Evolutionary conservation across 139 green algal genomes (phyloP).

Genomic region (Tetradesmus obliquus): DNA sequence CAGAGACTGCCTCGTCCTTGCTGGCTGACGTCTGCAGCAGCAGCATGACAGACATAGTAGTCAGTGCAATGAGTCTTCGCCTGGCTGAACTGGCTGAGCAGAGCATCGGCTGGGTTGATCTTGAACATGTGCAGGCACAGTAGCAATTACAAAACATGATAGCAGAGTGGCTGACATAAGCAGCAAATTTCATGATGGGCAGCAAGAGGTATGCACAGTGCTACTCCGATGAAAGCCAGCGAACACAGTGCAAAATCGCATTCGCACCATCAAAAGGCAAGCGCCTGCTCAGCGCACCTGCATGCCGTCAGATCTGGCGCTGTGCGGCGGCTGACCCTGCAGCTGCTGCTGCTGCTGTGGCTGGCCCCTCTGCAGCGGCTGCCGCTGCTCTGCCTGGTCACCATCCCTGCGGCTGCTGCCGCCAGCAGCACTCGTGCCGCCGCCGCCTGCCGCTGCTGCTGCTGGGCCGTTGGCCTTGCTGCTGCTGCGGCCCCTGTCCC

Average conservation of each 20-base stretch:
- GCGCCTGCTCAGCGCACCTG: slow-evolving; percentile 8
- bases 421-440: background rate
- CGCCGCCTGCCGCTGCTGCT: slow-evolving; percentile 5
- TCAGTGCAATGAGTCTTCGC: too few relatives aligned
- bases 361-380: slow-evolving; percentile 9
- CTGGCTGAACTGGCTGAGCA: background rate
- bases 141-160: too few relatives aligned
- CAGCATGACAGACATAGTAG: background rate
- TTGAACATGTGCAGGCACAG: background rate
- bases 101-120: too few relatives aligned
- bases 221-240: too few relatives aligned
- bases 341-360: background rate
- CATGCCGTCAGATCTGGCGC: slow-evolving; percentile 35
- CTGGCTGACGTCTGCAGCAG: slow-evolving; percentile 25
- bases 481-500: slow-evolving; percentile 9
- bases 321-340: background rate
- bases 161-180: too few relatives aligned
- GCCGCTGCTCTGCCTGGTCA: slow-evolving; percentile 2
- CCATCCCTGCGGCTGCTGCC: slow-evolving; percentile 18
- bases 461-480: slow-evolving; percentile 21
- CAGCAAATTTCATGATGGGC: too few relatives aligned
- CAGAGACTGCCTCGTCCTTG: slow-evolving; percentile 40
- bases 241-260: too few relatives aligned
- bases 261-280: too few relatives aligned
- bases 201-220: too few relatives aligned